These are phyloP conservation scores for Pyrenopolyporus hunteri DNA, from an alignment of 495 filamentous ascomycete species.

Conservation along the genomic window DNA sequence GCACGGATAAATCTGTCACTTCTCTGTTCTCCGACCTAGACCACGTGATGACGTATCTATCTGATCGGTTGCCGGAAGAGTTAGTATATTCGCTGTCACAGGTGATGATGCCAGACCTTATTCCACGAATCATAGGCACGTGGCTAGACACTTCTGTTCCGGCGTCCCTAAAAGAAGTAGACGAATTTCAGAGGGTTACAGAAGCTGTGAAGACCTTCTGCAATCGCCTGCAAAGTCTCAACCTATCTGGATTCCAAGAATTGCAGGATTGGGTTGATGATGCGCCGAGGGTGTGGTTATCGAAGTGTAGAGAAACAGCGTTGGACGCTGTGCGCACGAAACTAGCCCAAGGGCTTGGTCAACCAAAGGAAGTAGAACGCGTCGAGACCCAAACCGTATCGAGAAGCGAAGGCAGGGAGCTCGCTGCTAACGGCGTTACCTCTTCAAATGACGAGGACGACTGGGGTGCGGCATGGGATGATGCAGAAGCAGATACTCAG, in stretches of 20 bases:
- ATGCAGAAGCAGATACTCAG: conserved; percentile 48
- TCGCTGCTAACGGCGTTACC: conserved; percentile 59
- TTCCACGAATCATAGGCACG: conserved; percentile 66
- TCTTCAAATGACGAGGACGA: conserved; percentile 52
- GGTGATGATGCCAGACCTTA: conserved; percentile 69
- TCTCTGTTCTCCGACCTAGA: conserved; percentile 65
- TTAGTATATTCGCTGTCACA: conserved; percentile 67
- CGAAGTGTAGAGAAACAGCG: conserved; percentile 77
- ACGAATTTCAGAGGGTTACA: conserved; percentile 69
- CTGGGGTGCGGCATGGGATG: conserved; percentile 75
- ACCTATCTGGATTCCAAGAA: conserved; percentile 71
- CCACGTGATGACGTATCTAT: conserved; percentile 68
- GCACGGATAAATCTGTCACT: conserved; percentile 48
- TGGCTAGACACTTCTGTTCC: conserved; percentile 83
- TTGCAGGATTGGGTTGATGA: conserved; percentile 81
- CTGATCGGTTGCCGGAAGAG: conserved; percentile 65
- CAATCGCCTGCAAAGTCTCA: conserved; percentile 61
- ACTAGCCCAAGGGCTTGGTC: conserved; percentile 66
- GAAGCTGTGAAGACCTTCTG: conserved; percentile 67
- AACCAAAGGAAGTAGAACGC: conserved; percentile 72
- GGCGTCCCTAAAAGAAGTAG: conserved; percentile 68
- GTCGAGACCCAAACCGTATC: conserved; percentile 82
- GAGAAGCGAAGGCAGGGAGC: conserved; percentile 64
- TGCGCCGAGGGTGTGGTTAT: conserved; percentile 82
- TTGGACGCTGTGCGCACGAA: conserved; percentile 74